Percentiles rank a stretch among this genome's conserved stretches.
phyloP scores from a whole-genome alignment of 2,329 filamentous ascomycete genomes.

The Penicillium sp. region DNA sequence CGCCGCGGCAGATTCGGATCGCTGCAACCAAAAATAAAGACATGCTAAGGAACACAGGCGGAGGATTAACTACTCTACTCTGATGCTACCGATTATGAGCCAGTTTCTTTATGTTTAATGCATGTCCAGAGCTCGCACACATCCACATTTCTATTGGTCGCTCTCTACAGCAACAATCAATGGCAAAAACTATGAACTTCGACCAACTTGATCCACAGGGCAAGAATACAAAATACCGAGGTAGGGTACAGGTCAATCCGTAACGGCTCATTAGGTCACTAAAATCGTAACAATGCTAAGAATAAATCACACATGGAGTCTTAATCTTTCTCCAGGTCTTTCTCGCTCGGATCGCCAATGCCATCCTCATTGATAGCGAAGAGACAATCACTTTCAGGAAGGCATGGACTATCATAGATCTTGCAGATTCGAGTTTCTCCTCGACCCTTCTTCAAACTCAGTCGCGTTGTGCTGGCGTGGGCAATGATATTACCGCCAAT shows the following conservation, averaged over 20 bases:
- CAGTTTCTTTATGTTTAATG: too few relatives aligned
- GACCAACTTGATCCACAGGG: too few relatives aligned
- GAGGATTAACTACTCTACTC: too few relatives aligned
- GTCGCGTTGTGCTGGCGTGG: constrained; percentile 87
- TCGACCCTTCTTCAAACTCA: constrained; percentile 92
- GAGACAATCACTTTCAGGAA: constrained; percentile 91
- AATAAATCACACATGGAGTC: constrained; percentile 3
- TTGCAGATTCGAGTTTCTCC: constrained; percentile 96
- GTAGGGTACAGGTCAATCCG: constrained; percentile 3
- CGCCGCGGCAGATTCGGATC: too few relatives aligned
- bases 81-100: too few relatives aligned
- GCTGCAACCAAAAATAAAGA: too few relatives aligned
- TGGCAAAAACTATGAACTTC: too few relatives aligned
- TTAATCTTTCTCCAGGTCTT: constrained; percentile 83
- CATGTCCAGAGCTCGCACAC: too few relatives aligned
- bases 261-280: constrained; percentile 17
- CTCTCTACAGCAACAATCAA: too few relatives aligned
- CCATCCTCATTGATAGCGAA: constrained; percentile 97
- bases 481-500: constrained; percentile 99
- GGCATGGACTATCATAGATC: constrained; percentile 96
- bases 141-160: too few relatives aligned
- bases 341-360: constrained; percentile 90
- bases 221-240: not conserved
- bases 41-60: too few relatives aligned
- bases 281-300: constrained; percentile 19